Conservation (phyloP, 768 basidiomycete genomes). For the Tricholoma terreum region DNA sequence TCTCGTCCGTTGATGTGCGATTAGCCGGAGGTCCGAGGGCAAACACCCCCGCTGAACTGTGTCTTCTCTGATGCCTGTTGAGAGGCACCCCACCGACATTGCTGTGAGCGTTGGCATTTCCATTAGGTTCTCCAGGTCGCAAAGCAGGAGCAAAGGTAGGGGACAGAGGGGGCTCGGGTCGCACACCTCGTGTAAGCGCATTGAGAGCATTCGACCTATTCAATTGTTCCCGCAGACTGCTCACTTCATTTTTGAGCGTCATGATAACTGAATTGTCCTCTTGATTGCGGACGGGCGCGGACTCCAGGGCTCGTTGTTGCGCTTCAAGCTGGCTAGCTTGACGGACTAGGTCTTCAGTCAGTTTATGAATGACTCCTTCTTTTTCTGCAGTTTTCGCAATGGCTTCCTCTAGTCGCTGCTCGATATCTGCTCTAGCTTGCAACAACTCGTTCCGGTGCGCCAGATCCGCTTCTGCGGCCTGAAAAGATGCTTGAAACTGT, state of each 20-base stretch:
- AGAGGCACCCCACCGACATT: slow-evolving; percentile 21
- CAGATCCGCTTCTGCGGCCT: slow-evolving; percentile 67
- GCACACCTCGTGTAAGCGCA: slow-evolving; percentile 70
- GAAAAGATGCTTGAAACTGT: slow-evolving; percentile 67
- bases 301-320: slow-evolving; percentile 69
- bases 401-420: slow-evolving; percentile 78
- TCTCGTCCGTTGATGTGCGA: slow-evolving; percentile 75
- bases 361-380: slow-evolving; percentile 76
- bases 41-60: slow-evolving; percentile 83
- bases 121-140: slow-evolving; percentile 50
- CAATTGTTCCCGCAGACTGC: slow-evolving; percentile 89
- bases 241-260: slow-evolving; percentile 89
- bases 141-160: slow-evolving; percentile 85
- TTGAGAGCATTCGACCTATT: slow-evolving; percentile 94
- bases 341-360: slow-evolving; percentile 72
- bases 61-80: slow-evolving; percentile 74
- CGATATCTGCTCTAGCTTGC: slow-evolving; percentile 71
- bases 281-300: slow-evolving; percentile 58
- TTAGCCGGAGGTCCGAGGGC: slow-evolving; percentile 55
- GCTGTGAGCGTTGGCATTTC: slow-evolving; percentile 35
- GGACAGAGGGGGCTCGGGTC: slow-evolving; percentile 70
- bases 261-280: slow-evolving; percentile 88
- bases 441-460: slow-evolving; percentile 73
- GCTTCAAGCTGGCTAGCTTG: slow-evolving; percentile 76
- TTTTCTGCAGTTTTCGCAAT: slow-evolving; percentile 72